phyloP scores from a whole-genome alignment of 2,329 filamentous ascomycete genomes.

The Xylariaceae sp. region DNA sequence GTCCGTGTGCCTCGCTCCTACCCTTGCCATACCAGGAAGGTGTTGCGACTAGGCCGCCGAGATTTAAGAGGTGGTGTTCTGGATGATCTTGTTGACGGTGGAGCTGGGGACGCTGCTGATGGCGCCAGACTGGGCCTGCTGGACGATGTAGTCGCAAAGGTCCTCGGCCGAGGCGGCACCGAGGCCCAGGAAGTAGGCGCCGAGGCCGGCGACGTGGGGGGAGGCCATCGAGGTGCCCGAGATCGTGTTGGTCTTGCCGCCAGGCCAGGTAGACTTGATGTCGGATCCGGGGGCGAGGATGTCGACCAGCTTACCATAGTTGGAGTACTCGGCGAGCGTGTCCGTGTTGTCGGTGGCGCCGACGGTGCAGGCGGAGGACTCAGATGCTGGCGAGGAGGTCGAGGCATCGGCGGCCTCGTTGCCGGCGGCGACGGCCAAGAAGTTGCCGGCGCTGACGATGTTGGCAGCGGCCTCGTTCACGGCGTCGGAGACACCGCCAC shows the following conservation, averaged over 20 bases:
- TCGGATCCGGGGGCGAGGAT: slow-evolving; percentile 39
- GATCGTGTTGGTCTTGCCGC: slow-evolving; percentile 33
- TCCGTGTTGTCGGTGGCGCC: slow-evolving; percentile 41
- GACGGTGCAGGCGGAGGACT: slow-evolving; percentile 46
- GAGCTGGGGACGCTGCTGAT: slow-evolving; percentile 31
- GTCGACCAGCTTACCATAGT: slow-evolving; percentile 42
- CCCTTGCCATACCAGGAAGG: too few relatives aligned
- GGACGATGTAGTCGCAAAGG: slow-evolving; percentile 38
- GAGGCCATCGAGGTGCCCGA: slow-evolving; percentile 58
- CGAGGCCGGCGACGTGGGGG: slow-evolving; percentile 57
- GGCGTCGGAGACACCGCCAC: slow-evolving; percentile 38
- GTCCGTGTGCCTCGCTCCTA: too few relatives aligned
- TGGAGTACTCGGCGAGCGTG: slow-evolving; percentile 40
- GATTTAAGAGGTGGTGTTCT: slow-evolving; percentile 25
- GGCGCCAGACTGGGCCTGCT: slow-evolving; percentile 35
- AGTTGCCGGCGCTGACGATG: slow-evolving; percentile 42
- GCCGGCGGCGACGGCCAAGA: slow-evolving; percentile 51
- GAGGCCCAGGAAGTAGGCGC: slow-evolving; percentile 48
- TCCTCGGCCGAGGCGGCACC: slow-evolving; percentile 35
- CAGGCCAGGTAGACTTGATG: slow-evolving; percentile 38
- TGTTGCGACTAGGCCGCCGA: too few relatives aligned
- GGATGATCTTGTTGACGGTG: slow-evolving; percentile 31
- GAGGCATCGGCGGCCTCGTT: slow-evolving; percentile 39
- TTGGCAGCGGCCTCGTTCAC: slow-evolving; percentile 45
- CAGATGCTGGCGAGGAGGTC: slow-evolving; percentile 43